A percentile compares a stretch with the other conserved stretches of the same genome.
Evolutionary conservation across 2,329 filamentous ascomycete genomes (phyloP).

Genomic region (Nothopassalora personata): DNA sequence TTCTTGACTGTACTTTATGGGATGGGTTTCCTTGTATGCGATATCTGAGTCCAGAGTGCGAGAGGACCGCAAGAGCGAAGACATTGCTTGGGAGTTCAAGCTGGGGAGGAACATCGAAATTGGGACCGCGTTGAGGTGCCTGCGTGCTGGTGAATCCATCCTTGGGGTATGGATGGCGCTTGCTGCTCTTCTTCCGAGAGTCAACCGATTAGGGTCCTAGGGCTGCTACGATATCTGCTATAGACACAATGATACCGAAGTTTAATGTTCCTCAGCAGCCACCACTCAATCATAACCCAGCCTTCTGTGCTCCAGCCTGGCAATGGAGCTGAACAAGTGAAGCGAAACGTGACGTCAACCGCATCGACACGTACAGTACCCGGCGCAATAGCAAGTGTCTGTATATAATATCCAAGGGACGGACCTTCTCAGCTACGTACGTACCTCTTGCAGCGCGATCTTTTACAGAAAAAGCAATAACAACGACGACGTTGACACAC

Average conservation of each 20-base stretch:
- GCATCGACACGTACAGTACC: too few species aligned
- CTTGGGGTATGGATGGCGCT: background rate
- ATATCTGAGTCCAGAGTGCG: background rate
- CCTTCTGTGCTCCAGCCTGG: too few species aligned
- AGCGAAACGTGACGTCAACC: too few species aligned
- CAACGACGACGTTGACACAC: too few species aligned
- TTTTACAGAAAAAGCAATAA: too few species aligned
- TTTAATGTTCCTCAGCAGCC: background rate
- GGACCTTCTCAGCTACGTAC: too few species aligned
- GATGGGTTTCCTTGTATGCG: background rate
- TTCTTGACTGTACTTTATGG: background rate
- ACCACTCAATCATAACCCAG: too few species aligned
- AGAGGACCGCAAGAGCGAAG: background rate
- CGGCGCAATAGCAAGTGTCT: too few species aligned
- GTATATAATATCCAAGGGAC: too few species aligned
- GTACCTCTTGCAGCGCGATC: too few species aligned
- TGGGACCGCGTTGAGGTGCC: background rate
- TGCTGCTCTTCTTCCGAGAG: background rate
- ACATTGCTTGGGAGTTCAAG: constrained; percentile 1
- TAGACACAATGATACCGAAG: background rate
- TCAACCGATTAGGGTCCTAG: background rate
- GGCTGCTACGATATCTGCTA: background rate
- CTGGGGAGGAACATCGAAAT: background rate
- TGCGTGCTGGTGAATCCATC: background rate
- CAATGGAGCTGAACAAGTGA: too few species aligned